Base-by-base conservation (phyloP, 768 basidiomycete species). In the Leccinellum albellum region DNA sequence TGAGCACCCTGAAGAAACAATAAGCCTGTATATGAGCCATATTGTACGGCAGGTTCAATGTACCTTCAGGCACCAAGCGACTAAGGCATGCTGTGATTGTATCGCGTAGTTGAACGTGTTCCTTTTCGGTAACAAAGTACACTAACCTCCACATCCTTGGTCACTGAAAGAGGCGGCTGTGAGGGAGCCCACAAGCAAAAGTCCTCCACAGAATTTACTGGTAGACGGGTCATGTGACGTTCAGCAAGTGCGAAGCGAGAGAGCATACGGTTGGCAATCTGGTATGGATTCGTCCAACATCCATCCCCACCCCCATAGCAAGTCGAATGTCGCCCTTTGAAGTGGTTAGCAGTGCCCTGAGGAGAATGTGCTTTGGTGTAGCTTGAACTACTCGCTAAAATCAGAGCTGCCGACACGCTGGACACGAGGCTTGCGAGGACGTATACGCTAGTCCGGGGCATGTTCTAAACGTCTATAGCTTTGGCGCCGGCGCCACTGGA, bases 251-350 rank as follows among this genome's bases (percentile, higher is more conserved):
- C 33, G 37, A 47, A 31, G 26, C 0, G 33, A 46, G 24, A 47
- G 44, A 20, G 70, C 82, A 60, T 66, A 84, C 86, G 58, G 66
- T 80, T 85, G 10, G 78, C 81, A 60, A 84, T 84, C 65, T 91
- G 90, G 71, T 89, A 92, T 55, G 75, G 69, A 17, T 68, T 73
- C 3, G 79, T 77, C 9, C 85, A 85, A 68, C 90, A 93, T 55
- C 79, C 72, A 68, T 89, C 86, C 8, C 84, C 86, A 67, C 90
- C 92, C 55, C 78, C 72, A 69, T 89, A 86, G 14, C 84, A 84
- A 15, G 84, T 86, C 8, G 76, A 56, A 69, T 87, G 88, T 26
- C 85, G 87, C 44, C 77, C 64, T 65, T 88, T 80, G 14, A 79
- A 75, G 15, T 76, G 73, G 45, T 73, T 65, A 20, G 82, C 81